Evolutionary conservation across 1,284 basidiomycete species (phyloP).

Genomic region (Cutaneotrichosporon curvatum): DNA sequence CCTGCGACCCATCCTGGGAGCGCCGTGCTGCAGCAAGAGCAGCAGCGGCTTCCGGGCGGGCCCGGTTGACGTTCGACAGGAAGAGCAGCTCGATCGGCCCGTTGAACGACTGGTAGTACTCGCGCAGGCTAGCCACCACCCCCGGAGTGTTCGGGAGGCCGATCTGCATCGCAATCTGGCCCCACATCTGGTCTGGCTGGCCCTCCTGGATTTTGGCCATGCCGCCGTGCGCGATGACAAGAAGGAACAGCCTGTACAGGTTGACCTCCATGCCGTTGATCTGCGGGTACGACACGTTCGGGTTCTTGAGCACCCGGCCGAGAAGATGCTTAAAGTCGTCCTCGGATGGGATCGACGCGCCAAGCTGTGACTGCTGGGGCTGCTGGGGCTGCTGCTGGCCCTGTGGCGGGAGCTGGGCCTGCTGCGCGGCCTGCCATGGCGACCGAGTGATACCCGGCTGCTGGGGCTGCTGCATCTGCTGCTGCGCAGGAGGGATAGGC

Average conservation of each 20-base stretch:
- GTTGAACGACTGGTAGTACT: slow-evolving; percentile 12
- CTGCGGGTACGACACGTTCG: slow-evolving; percentile 10
- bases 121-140: not conserved
- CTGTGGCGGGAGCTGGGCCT: not conserved
- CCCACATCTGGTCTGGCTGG: slow-evolving; percentile 15
- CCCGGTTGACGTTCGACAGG: not conserved
- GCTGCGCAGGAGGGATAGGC: not conserved
- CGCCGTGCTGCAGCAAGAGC: too few relatives aligned
- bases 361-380: not conserved
- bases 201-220: slow-evolving; percentile 7
- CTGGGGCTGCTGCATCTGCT: slow-evolving; percentile 1
- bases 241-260: slow-evolving; percentile 14
- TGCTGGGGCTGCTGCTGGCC: not conserved
- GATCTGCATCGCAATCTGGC: slow-evolving; percentile 5
- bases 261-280: slow-evolving; percentile 14
- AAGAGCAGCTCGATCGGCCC: slow-evolving; percentile 11
- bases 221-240: slow-evolving; percentile 14
- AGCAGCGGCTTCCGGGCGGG: too few relatives aligned
- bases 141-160: slow-evolving; percentile 4
- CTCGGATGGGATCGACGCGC: not conserved
- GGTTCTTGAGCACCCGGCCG: not conserved
- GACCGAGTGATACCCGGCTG: too few relatives aligned
- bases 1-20: too few relatives aligned
- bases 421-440: not conserved
- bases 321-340: slow-evolving; percentile 9